These are phyloP conservation scores for Clavispora phyllophila DNA, from an alignment of 805 yeast species.

Conservation along the genomic window DNA sequence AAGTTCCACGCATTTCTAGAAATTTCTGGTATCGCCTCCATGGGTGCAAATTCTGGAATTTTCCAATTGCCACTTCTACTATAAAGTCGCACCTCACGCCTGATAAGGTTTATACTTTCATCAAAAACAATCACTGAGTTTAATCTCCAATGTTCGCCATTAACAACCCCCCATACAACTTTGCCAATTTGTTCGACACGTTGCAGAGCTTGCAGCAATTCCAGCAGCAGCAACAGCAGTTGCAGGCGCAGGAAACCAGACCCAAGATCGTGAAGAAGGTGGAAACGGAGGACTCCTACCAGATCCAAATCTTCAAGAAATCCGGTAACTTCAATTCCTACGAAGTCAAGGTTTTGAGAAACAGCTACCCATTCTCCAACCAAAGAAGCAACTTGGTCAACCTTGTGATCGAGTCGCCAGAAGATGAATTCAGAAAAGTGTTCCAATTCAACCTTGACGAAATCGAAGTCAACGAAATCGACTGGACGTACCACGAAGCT, in stretches of 20 bases:
- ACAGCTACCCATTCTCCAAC: constrained; percentile 1
- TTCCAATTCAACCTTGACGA: constrained; percentile 27
- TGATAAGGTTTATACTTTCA: neutral
- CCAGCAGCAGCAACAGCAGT: constrained; percentile 11
- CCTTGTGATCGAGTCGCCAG: constrained; percentile 15
- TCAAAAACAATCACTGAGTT: neutral
- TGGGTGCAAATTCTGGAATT: constrained; percentile 4
- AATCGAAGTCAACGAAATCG: constrained; percentile 27
- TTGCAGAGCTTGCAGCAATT: constrained; percentile 11
- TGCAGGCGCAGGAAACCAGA: constrained; percentile 5
- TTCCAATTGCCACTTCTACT: neutral
- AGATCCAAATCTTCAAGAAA: constrained; percentile 32
- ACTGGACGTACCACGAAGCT: constrained; percentile 28
- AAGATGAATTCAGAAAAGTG: constrained; percentile 28
- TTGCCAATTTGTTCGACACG: constrained; percentile 7
- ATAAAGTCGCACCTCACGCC: neutral
- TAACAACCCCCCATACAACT: constrained; percentile 10
- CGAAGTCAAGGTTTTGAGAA: constrained; percentile 22
- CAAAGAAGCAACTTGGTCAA: constrained; percentile 7
- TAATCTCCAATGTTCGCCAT: constrained; percentile 9
- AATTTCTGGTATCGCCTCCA: neutral
- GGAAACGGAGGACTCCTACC: constrained; percentile 31
- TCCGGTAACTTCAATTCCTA: constrained; percentile 30
- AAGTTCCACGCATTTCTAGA: constrained; percentile 3
- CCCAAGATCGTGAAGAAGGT: constrained; percentile 31